Conservation (phyloP, 2,329 filamentous ascomycete genomes). For the Bipolaris bicolor region DNA sequence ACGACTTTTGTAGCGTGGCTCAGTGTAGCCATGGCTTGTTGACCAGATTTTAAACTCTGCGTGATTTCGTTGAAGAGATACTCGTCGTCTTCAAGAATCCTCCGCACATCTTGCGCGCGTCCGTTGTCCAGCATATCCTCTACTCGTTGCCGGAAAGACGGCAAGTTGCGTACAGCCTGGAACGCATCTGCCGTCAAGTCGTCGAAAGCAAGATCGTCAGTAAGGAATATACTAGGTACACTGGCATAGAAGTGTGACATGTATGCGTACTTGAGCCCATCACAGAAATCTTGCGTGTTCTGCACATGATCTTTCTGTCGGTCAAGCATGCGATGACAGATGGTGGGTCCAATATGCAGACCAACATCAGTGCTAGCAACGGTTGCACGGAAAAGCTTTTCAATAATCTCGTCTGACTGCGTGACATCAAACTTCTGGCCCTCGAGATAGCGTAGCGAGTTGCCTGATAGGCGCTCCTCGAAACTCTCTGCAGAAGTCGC, state of each 20-base stretch:
- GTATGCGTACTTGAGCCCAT: constrained; percentile 76
- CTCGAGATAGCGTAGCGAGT: constrained; percentile 69
- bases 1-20: constrained; percentile 45
- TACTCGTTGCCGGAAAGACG: constrained; percentile 63
- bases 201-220: constrained; percentile 40
- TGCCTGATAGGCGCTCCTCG: constrained; percentile 73
- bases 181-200: constrained; percentile 66
- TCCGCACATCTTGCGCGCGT: constrained; percentile 53
- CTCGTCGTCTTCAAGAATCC: constrained; percentile 66
- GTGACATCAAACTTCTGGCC: constrained; percentile 80
- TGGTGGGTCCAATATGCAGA: constrained; percentile 67
- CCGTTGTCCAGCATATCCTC: constrained; percentile 51
- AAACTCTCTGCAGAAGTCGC: constrained; percentile 83
- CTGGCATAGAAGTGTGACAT: constrained; percentile 89
- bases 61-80: constrained; percentile 57
- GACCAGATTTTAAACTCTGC: constrained; percentile 43
- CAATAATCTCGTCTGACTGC: constrained; percentile 72
- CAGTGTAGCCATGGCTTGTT: constrained; percentile 52
- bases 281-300: constrained; percentile 74
- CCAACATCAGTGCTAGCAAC: constrained; percentile 64
- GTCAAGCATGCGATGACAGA: constrained; percentile 69
- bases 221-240: constrained; percentile 69
- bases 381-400: constrained; percentile 71
- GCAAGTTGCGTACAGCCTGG: constrained; percentile 70
- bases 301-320: constrained; percentile 79